Base-by-base conservation (phyloP, 2,329 filamentous ascomycete species). In the Hirsutella thompsonii region DNA sequence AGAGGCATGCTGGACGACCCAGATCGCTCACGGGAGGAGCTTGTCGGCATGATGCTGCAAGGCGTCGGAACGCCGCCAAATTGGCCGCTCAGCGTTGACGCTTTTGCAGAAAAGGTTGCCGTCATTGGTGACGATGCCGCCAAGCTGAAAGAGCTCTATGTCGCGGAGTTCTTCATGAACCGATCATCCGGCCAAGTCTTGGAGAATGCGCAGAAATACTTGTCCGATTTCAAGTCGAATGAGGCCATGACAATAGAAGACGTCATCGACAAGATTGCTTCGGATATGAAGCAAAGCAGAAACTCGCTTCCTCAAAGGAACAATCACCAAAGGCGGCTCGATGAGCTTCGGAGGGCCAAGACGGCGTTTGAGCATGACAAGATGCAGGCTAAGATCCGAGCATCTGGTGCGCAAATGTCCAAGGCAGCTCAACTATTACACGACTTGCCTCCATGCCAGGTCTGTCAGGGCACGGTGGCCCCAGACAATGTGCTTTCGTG, bases 291-390 rank as follows among this genome's bases (percentile, higher is more conserved):
- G 8, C 56, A 52, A 26, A 55, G 46, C 42, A 52, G 51, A 34
- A 55, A 41, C 36, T 47, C 54, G 16, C 53, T 60, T 42, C 55
- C 56, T 2, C 58, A 63, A 34, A 61, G 67, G 11, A 59, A 65
- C 34, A 57, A 53, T 23, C 61, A 65, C 43, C 48, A 49, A 41
- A 50, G 49, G 40, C 61, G 66, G 9, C 53, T 72, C 3, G 64
- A 69, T 42, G 68, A 71, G 49, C 58, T 72, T 4, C 60, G 59
- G 16, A 58, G 69, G 42, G 69, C 69, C 21, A 69, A 64, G 50
- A 65, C 60, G 43, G 67, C 68, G 8, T 67, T 69, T 56, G 68
- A 70, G 50, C 67, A 64, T 49, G 60, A 60, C 50, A 63, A 53
- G 51, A 56, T 49, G 46, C 58, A 56, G 52, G 58, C 50, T 54